These are phyloP conservation scores for Penicillium salamii DNA, from an alignment of 495 filamentous ascomycete genomes.

Conservation along the genomic window DNA sequence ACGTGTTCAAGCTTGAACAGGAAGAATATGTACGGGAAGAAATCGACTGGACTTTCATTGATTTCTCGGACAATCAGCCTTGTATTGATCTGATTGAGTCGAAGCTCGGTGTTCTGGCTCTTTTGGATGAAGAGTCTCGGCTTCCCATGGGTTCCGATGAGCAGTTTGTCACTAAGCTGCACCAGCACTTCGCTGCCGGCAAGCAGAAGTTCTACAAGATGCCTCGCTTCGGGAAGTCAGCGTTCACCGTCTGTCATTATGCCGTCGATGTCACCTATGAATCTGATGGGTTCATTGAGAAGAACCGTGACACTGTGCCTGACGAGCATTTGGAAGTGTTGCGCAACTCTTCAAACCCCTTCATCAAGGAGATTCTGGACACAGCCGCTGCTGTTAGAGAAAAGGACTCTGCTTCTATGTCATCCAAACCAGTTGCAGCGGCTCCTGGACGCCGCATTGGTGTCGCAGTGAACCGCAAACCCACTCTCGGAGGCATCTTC, in stretches of 20 bases:
- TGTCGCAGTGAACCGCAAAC: conserved; percentile 91
- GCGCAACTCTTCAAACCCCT: conserved; percentile 76
- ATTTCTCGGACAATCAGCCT: conserved; percentile 99
- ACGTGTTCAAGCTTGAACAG: conserved; percentile 99
- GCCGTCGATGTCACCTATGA: conserved; percentile 98
- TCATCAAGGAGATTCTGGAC: conserved; percentile 80
- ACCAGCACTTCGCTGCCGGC: conserved; percentile 86
- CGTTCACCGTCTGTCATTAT: conserved; percentile 99
- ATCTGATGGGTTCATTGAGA: conserved; percentile 99
- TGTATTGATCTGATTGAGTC: conserved; percentile 99
- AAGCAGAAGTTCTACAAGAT: conserved; percentile 99
- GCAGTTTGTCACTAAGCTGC: conserved; percentile 95
- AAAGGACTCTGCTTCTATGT: conserved; percentile 76
- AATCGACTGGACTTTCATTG: conserved; percentile 99
- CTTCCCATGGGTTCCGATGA: conserved; percentile 97
- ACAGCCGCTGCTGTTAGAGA: conserved; percentile 84
- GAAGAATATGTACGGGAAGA: conserved; percentile 96
- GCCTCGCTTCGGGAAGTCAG: conserved; percentile 92
- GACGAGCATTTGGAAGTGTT: conserved; percentile 97
- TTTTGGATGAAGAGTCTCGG: conserved; percentile 94
- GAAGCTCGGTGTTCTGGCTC: conserved; percentile 86
- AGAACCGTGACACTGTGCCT: conserved; percentile 97
- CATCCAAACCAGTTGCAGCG: conserved; percentile 62
- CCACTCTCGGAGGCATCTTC: conserved; percentile 97
- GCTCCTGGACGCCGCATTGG: conserved; percentile 78